Evolutionary conservation across 208 protist species (phyloP).

Genomic region (Leptomonas pyrrhocoris): DNA sequence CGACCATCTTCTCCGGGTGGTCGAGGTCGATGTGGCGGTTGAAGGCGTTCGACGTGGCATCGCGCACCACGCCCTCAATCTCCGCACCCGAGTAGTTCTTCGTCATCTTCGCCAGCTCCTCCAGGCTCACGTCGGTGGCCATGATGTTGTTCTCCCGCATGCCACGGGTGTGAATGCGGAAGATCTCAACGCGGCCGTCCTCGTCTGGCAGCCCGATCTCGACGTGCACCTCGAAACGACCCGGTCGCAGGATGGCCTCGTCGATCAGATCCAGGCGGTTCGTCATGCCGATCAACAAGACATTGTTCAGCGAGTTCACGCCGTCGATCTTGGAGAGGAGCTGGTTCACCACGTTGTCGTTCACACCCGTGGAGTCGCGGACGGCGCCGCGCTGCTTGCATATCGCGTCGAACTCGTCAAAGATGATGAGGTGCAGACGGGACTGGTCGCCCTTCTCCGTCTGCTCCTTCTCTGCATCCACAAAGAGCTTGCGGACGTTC

Average conservation of each 20-base stretch:
- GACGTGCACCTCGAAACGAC: slow-evolving; percentile 98
- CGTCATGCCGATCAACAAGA: slow-evolving; percentile 99
- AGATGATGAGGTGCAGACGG: slow-evolving; percentile 99
- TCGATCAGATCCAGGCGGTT: slow-evolving; percentile 99
- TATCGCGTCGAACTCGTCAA: slow-evolving; percentile 99
- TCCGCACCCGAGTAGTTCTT: slow-evolving; percentile 99
- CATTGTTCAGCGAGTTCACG: slow-evolving; percentile 99
- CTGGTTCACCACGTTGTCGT: slow-evolving; percentile 99
- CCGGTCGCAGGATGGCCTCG: slow-evolving; percentile 98
- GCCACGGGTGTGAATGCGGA: slow-evolving; percentile 98
- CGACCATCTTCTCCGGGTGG: slow-evolving; percentile 62
- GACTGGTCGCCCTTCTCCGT: slow-evolving; percentile 93
- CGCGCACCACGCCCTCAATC: slow-evolving; percentile 91
- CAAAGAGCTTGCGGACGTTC: slow-evolving; percentile 99
- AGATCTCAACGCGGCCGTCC: slow-evolving; percentile 97
- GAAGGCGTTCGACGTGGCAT: slow-evolving; percentile 89
- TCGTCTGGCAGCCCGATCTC: slow-evolving; percentile 98
- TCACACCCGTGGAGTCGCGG: slow-evolving; percentile 95
- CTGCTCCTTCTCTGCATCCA: slow-evolving; percentile 96
- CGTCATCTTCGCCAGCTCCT: slow-evolving; percentile 92
- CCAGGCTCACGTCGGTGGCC: slow-evolving; percentile 92
- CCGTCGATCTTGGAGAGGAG: slow-evolving; percentile 99
- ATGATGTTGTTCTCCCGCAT: slow-evolving; percentile 94
- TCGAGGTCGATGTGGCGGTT: slow-evolving; percentile 91
- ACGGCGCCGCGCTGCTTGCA: slow-evolving; percentile 96